Evolutionary conservation across 768 basidiomycete species (phyloP).

Genomic region (Panaeolus cyanescens): DNA sequence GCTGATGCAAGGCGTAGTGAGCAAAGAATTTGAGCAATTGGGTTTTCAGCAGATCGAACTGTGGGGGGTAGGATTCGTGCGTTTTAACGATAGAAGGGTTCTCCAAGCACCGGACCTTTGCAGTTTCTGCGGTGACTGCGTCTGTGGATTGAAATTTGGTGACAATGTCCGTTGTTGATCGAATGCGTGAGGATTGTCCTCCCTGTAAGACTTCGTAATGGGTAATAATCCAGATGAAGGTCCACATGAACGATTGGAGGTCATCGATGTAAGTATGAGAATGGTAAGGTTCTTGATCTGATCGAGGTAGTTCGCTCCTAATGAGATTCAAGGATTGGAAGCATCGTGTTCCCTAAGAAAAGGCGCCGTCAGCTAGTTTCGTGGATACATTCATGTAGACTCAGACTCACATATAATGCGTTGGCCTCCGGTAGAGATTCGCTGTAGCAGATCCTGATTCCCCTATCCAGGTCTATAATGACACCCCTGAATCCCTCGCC

Average conservation of each 20-base stretch:
- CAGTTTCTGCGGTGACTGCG: not conserved
- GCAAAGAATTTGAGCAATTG: not conserved
- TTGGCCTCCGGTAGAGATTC: not conserved
- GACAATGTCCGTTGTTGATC: not conserved
- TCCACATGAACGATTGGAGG: not conserved
- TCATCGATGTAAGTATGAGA: not conserved
- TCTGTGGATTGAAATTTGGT: not conserved
- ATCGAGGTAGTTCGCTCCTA: not conserved
- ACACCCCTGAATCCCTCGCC: not conserved
- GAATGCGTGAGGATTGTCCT: not conserved
- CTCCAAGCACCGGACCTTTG: not conserved
- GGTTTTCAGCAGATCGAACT: not conserved
- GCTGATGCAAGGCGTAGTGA: not conserved
- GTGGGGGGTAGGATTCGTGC: not conserved
- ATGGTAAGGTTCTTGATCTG: not conserved
- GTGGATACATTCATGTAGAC: no score
- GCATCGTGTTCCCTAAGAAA: not conserved
- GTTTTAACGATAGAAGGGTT: not conserved
- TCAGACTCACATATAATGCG: not conserved
- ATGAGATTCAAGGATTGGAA: not conserved
- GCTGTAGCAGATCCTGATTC: not conserved
- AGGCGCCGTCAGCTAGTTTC: not conserved
- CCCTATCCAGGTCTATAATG: not conserved
- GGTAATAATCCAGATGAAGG: not conserved
- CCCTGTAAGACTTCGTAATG: not conserved